phyloP scores from a whole-genome alignment of 2,329 filamentous ascomycete species.

The Xylaria sp. region DNA sequence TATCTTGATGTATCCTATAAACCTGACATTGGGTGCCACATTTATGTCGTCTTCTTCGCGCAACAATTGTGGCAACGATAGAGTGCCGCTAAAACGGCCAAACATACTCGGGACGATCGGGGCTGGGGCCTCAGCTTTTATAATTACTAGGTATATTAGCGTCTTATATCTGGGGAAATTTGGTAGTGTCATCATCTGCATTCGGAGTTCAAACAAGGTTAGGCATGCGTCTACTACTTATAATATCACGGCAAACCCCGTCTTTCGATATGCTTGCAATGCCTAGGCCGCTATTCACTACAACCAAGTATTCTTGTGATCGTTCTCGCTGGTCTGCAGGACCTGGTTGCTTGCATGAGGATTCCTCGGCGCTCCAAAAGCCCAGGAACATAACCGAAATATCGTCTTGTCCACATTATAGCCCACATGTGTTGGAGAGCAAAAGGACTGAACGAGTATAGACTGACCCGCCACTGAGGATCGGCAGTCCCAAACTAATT shows the following conservation, averaged over 20 bases:
- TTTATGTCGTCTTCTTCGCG: not conserved
- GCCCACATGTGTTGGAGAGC: no score
- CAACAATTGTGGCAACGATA: not conserved
- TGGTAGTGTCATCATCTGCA: not conserved
- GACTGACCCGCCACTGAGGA: slow-evolving; percentile 1
- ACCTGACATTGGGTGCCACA: not conserved
- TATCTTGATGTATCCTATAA: not conserved
- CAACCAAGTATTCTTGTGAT: not conserved
- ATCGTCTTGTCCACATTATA: no score
- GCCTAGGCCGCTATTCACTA: not conserved
- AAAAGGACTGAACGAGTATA: not conserved
- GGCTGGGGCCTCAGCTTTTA: not conserved
- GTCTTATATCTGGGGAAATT: slow-evolving; percentile 12
- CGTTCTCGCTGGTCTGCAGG: not conserved
- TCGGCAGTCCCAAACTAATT: slow-evolving; percentile 22
- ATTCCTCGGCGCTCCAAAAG: not conserved
- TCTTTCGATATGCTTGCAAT: not conserved
- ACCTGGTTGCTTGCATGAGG: not conserved
- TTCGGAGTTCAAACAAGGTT: slow-evolving; percentile 27
- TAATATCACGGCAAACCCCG: slow-evolving; percentile 17
- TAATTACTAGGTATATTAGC: no score
- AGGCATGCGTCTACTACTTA: not conserved
- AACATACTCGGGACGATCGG: not conserved
- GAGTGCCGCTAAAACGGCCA: not conserved
- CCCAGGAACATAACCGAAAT: no score